These are phyloP conservation scores for Trichodelitschia bisporula DNA, from an alignment of 495 filamentous ascomycete species.

Conservation along the genomic window DNA sequence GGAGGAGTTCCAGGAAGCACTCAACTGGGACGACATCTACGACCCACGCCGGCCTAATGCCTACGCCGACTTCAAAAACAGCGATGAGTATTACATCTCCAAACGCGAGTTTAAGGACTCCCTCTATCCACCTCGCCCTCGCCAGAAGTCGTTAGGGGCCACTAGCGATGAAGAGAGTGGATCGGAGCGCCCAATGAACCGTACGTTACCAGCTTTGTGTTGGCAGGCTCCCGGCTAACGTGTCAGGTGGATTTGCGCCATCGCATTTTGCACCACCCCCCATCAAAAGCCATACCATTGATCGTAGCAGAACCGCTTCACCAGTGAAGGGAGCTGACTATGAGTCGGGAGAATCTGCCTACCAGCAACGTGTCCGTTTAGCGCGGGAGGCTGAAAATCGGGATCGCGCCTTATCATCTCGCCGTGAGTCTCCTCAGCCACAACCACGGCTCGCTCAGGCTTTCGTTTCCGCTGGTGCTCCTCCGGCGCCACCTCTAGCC, in stretches of 20 bases:
- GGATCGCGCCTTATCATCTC: background rate
- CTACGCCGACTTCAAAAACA: conserved; percentile 65
- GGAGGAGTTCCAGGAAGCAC: conserved; percentile 26
- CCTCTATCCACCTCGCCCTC: conserved; percentile 10
- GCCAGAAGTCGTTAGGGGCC: background rate
- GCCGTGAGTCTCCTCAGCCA: background rate
- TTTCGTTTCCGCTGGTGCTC: conserved; percentile 4
- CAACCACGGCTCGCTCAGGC: conserved; percentile 1
- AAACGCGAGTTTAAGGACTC: conserved; percentile 72
- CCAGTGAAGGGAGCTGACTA: no score
- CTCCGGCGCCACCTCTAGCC: conserved; percentile 7
- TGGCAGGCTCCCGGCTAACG: no score
- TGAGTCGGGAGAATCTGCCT: no score
- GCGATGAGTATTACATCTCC: conserved; percentile 61
- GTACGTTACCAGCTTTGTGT: background rate
- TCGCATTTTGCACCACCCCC: no score
- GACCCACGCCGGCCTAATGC: conserved; percentile 66
- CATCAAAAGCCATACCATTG: no score
- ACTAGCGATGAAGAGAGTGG: conserved; percentile 1
- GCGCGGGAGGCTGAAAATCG: no score
- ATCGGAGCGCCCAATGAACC: background rate
- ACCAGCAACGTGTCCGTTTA: no score
- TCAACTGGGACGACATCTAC: conserved; percentile 78
- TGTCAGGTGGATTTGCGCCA: no score
- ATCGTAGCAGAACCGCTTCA: no score